A percentile compares a stretch with the other conserved stretches of the same genome.
phyloP scores from a whole-genome alignment of 495 filamentous ascomycete species.

The Pyronema omphalodes region DNA sequence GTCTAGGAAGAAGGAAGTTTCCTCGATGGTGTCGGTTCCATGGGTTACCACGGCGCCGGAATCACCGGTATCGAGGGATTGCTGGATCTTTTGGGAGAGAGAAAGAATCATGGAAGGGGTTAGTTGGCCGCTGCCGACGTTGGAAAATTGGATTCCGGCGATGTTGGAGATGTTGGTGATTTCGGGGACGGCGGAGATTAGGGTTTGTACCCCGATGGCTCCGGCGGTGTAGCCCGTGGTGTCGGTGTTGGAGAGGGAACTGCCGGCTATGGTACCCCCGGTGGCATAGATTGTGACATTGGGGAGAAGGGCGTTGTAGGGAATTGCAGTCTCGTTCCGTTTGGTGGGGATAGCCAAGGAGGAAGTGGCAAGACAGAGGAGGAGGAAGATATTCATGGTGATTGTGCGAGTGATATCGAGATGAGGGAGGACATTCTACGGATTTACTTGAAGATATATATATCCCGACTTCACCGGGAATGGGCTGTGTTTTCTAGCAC shows the following conservation, averaged over 20 bases:
- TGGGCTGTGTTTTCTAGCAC: too few relatives aligned
- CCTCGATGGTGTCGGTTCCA: constrained; percentile 35
- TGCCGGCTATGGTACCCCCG: constrained; percentile 34
- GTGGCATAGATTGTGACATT: constrained; percentile 36
- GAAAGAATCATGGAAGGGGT: background rate
- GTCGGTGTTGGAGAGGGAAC: constrained; percentile 27
- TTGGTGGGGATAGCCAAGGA: background rate
- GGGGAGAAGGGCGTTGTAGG: constrained; percentile 28
- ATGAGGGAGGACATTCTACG: background rate
- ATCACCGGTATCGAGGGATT: constrained; percentile 25
- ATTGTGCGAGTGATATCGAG: background rate
- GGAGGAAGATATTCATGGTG: background rate
- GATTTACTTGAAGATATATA: background rate
- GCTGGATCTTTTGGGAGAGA: background rate
- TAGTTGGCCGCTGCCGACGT: background rate
- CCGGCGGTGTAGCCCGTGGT: constrained; percentile 33
- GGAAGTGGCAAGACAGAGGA: background rate
- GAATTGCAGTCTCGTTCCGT: background rate
- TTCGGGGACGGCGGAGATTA: background rate
- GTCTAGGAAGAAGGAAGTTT: constrained; percentile 35
- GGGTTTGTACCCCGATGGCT: constrained; percentile 27
- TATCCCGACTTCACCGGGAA: too few relatives aligned
- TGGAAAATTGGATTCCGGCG: background rate
- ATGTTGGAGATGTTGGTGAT: background rate
- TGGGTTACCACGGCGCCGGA: constrained; percentile 33